Conservation (phyloP, 2,329 filamentous ascomycete genomes). For the Lachnellula suecica region DNA sequence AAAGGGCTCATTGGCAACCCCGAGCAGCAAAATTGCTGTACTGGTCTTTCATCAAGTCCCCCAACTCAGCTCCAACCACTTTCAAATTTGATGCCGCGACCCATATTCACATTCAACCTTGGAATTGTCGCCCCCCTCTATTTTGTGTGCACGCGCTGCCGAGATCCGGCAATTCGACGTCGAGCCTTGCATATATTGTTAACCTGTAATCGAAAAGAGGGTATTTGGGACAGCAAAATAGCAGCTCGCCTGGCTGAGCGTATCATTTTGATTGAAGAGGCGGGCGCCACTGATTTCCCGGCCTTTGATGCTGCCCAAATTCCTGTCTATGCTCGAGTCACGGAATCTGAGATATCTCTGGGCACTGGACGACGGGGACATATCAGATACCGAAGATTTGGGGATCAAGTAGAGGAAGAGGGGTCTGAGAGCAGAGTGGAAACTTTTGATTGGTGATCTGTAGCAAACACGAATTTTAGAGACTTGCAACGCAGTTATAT, state of each 20-base stretch:
- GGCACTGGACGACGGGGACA: neutral
- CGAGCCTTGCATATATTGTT: neutral
- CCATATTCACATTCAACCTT: neutral
- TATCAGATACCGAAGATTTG: neutral
- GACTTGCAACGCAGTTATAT: too few relatives aligned
- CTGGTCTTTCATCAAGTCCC: neutral
- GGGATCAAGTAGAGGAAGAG: neutral
- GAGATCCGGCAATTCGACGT: neutral
- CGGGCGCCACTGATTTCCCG: neutral
- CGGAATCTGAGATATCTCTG: neutral
- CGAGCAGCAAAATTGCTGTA: neutral
- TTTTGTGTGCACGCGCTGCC: neutral
- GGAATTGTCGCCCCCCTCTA: neutral
- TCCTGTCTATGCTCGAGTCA: neutral
- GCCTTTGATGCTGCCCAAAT: neutral
- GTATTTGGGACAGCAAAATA: neutral
- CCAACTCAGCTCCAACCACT: neutral
- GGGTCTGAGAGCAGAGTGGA: neutral
- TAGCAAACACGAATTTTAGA: too few relatives aligned
- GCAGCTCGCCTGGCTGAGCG: neutral
- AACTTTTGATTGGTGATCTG: neutral
- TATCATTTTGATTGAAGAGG: neutral
- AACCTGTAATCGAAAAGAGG: neutral
- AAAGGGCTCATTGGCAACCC: neutral
- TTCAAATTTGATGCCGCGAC: neutral